A percentile compares a stretch with the other conserved stretches of the same genome.
phyloP scores from a whole-genome alignment of 345 rosid species.

The Citrus sp. region DNA sequence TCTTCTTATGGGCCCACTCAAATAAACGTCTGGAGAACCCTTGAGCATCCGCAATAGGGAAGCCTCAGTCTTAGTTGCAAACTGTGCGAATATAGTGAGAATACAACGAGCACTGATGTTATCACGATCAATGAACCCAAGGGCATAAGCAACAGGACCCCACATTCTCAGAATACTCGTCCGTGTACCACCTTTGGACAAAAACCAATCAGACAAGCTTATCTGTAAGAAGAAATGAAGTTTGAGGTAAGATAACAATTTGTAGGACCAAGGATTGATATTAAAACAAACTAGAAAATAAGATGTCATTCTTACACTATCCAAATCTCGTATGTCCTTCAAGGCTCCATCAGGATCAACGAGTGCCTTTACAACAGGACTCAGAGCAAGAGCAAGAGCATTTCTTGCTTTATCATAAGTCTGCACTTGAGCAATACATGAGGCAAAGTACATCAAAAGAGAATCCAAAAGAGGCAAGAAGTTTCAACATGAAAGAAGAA shows the following conservation, averaged over 20 bases:
- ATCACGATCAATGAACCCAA: conserved; percentile 96
- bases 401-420: too few species aligned
- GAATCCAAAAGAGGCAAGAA: too few species aligned
- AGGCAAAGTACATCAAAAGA: too few species aligned
- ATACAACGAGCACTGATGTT: conserved; percentile 98
- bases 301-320: conserved; percentile 38
- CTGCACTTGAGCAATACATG: too few species aligned
- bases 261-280: not conserved
- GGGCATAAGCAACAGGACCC: conserved; percentile 99
- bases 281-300: conserved; percentile 9
- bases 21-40: conserved; percentile 92
- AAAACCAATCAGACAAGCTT: conserved; percentile 98
- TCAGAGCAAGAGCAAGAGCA: too few species aligned
- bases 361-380: conserved; percentile 41
- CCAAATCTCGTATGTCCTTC: too few species aligned
- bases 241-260: not conserved
- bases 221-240: conserved; percentile 45
- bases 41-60: conserved; percentile 97
- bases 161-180: conserved; percentile 92
- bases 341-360: conserved; percentile 18
- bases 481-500: too few species aligned
- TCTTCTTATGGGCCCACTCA: conserved; percentile 89
- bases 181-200: conserved; percentile 93
- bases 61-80: conserved; percentile 98
- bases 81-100: conserved; percentile 95